Percentiles rank a stretch among this genome's conserved stretches.
Evolutionary conservation across 1,139 yeast species (phyloP).

Genomic region (Magnusiomyces fungicola): DNA sequence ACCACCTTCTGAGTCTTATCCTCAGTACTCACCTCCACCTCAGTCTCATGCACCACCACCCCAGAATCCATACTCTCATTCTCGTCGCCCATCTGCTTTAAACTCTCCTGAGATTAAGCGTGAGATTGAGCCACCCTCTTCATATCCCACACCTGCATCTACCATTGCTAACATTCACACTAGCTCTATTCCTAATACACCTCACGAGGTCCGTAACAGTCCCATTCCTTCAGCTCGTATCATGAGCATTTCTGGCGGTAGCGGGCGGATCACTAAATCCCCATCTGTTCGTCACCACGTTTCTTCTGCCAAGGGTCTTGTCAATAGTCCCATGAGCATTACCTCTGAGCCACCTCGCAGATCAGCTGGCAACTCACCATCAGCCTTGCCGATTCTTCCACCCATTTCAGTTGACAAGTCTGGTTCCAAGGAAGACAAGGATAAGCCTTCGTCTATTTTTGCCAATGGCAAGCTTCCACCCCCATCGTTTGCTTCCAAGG

Average conservation of each 20-base stretch:
- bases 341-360: too few relatives aligned
- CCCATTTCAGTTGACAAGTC: too few relatives aligned
- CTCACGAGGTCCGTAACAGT: neutral
- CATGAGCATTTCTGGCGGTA: neutral
- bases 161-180: constrained; percentile 10
- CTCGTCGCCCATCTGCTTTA: neutral
- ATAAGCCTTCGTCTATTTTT: neutral
- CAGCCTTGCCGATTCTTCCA: too few relatives aligned
- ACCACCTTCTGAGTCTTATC: neutral
- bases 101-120: constrained; percentile 1
- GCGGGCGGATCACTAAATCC: neutral
- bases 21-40: constrained; percentile 2
- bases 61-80: neutral
- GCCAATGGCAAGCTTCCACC: constrained; percentile 1
- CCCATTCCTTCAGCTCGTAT: neutral
- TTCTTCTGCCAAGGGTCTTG: too few relatives aligned
- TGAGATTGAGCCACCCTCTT: constrained; percentile 4
- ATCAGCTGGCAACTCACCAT: too few relatives aligned
- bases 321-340: too few relatives aligned
- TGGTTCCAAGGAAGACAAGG: too few relatives aligned
- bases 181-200: constrained; percentile 5
- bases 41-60: constrained; percentile 9
- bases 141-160: constrained; percentile 11
- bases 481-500: neutral
- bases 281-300: neutral